These are phyloP conservation scores for Trapa incisa DNA, from an alignment of 345 rosid species.

Conservation along the genomic window DNA sequence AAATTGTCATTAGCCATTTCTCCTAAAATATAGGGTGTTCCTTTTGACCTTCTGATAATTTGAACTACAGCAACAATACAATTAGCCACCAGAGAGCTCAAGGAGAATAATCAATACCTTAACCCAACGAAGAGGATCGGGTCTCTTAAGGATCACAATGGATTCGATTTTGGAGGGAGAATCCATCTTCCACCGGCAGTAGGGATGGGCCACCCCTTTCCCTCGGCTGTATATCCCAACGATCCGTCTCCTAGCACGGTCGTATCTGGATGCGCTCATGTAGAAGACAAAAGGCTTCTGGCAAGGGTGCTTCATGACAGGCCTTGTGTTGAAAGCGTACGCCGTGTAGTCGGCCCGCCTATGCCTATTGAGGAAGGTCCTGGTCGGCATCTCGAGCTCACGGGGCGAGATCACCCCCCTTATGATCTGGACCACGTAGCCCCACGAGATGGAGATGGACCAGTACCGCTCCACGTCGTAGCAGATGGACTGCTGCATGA, in stretches of 20 bases:
- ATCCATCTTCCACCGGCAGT: conserved; percentile 57
- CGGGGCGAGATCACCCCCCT: conserved; percentile 70
- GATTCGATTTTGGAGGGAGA: conserved; percentile 46
- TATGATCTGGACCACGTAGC: conserved; percentile 60
- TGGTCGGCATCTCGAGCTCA: conserved; percentile 77
- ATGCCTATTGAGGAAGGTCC: conserved; percentile 80
- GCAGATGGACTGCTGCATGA: conserved; percentile 76
- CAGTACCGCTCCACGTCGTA: conserved; percentile 46
- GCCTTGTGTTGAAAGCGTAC: conserved; percentile 76
- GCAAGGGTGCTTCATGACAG: conserved; percentile 65
- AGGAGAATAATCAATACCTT: conserved; percentile 25
- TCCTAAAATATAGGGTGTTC: too few relatives aligned
- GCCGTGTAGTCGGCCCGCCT: conserved; percentile 59
- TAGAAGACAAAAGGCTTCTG: conserved; percentile 57
- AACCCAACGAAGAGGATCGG: conserved; percentile 54
- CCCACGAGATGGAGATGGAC: conserved; percentile 81
- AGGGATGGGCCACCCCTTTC: conserved; percentile 24
- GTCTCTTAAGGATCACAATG: conserved; percentile 50
- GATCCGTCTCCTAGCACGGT: conserved; percentile 36
- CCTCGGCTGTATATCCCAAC: conserved; percentile 37
- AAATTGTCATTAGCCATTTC: background rate
- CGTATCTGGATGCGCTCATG: conserved; percentile 36
- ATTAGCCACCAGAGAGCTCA: too few relatives aligned
- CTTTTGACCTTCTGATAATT: background rate
- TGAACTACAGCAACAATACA: background rate